phyloP scores from a whole-genome alignment of 1,139 yeast genomes.

The Geotrichum klebahnii region DNA sequence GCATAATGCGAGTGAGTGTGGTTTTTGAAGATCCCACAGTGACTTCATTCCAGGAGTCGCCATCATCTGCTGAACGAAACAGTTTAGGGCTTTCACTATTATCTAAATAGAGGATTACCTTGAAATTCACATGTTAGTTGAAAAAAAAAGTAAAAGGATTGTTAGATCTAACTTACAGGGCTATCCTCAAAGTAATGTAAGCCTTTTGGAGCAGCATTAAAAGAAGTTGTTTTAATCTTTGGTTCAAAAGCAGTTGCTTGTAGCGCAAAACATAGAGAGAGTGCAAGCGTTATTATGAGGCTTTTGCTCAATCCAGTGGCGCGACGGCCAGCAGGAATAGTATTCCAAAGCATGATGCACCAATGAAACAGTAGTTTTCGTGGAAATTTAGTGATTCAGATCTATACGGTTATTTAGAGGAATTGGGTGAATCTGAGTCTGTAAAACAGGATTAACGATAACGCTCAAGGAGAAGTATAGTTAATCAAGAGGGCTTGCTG shows the following conservation, averaged over 20 bases:
- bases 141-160: neutral
- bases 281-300: conserved; percentile 1
- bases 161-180: conserved; percentile 21
- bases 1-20: conserved; percentile 38
- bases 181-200: conserved; percentile 27
- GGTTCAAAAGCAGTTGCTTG: conserved; percentile 14
- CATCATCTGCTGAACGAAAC: conserved; percentile 54
- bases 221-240: conserved; percentile 15
- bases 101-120: conserved; percentile 43
- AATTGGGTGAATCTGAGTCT: conserved; percentile 7
- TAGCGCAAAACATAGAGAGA: conserved; percentile 5
- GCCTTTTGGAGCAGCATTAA: conserved; percentile 24
- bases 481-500: neutral
- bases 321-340: neutral
- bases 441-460: neutral
- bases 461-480: neutral
- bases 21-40: conserved; percentile 34
- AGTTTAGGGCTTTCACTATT: conserved; percentile 33
- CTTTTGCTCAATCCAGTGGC: neutral
- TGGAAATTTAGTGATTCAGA: neutral
- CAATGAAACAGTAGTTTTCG: neutral
- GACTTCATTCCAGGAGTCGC: conserved; percentile 49
- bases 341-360: conserved; percentile 5
- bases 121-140: conserved; percentile 3
- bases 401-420: neutral